Evolutionary conservation across 257 asterid species (phyloP).

Genomic region (Anisodus acutangulus): DNA sequence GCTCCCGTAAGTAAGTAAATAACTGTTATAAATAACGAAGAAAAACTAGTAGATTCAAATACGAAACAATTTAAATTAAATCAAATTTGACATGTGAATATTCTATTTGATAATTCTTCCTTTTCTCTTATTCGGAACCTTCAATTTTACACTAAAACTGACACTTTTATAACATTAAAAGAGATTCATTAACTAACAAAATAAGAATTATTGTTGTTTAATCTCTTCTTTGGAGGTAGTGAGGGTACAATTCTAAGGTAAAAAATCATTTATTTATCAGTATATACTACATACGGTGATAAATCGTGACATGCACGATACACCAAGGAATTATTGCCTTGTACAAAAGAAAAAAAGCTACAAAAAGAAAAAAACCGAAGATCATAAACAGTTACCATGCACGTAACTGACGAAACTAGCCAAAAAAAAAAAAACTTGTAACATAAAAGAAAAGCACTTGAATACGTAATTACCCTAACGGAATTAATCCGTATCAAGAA

Average conservation of each 20-base stretch:
- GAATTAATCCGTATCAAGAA: background rate
- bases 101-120: no score
- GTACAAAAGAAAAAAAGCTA: background rate
- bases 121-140: no score
- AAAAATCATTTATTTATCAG: background rate
- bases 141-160: no score
- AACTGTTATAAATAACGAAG: no score
- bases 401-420: background rate
- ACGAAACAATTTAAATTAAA: no score
- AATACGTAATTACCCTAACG: background rate
- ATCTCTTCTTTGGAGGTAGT: no score
- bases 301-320: constrained; percentile 24
- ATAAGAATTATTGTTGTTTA: no score
- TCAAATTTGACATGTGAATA: no score
- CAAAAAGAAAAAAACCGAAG: background rate
- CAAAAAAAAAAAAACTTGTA: background rate
- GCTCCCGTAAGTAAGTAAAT: no score
- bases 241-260: background rate
- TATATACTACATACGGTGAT: background rate
- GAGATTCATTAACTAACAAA: no score
- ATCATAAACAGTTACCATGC: constrained; percentile 9
- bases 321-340: background rate
- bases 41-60: no score
- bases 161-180: no score
- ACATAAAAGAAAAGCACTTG: background rate